Evolutionary conservation across 2,329 filamentous ascomycete species (phyloP), one percentile per base, ranked within the genome.

Genomic region (Xylaria polymorpha): DNA sequence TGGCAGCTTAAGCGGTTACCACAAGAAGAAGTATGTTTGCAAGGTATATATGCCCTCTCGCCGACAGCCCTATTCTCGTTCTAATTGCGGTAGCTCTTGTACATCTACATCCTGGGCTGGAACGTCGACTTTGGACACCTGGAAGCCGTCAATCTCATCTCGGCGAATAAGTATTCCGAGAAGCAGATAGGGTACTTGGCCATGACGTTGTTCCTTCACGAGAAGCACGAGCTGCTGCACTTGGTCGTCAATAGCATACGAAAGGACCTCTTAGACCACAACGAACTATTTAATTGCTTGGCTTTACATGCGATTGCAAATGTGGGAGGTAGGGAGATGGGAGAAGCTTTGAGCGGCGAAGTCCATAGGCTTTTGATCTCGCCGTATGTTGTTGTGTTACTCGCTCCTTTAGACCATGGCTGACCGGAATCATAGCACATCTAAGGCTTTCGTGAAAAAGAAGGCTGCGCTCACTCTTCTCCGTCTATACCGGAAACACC

Each of bases 21-120:
- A 98, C 85, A 98, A 97, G 86, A 99, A 99, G 88, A 99, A 99
- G 92, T 99, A 99, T 80, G 96, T 99, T 74, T 99, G 96, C 93
- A 99, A 99, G 85, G 88, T 90, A 83, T 46, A 50, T 89, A 82
- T 22, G 25, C 58, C 55, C 50, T 61, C 39, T 7, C n/a, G 14
- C 41, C 61, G 10, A 57, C 22, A 66, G 32, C 60, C 60, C 67
- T 64, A 39, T 25, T 55, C 35, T 25, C 64, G 48, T 25, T 58
- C 60, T 66, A 59, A 61, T 60, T 63, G n/a, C n/a, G 15, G 62
- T 73, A 88, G 90, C 89, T 99, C 74, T 86, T 99, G 71, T 99
- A 99, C 81, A 98, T 99, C 77, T 99, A 99, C 82, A 99, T 99
- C 69, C 88, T 99, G 73, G 96, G 96, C 58, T 99, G 96, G 92